These are phyloP conservation scores for Fusarium sp. DNA, from an alignment of 2,329 filamentous ascomycete species.

Conservation along the genomic window DNA sequence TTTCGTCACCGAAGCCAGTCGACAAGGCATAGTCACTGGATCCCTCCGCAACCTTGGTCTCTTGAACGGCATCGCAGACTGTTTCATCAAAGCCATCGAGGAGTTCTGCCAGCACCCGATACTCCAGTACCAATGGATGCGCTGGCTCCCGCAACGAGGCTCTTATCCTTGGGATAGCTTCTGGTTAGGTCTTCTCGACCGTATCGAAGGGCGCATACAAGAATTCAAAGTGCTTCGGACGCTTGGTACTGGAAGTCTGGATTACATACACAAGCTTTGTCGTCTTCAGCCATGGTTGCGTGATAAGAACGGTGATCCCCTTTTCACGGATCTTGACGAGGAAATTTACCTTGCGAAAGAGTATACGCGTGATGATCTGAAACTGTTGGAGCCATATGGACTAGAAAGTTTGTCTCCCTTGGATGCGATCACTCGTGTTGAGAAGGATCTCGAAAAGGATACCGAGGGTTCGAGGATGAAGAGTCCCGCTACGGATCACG, in stretches of 20 bases:
- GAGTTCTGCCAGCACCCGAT: slow-evolving; percentile 50
- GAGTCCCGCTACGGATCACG: background rate
- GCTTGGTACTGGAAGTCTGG: background rate
- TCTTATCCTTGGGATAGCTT: slow-evolving; percentile 39
- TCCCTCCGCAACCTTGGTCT: slow-evolving; percentile 53
- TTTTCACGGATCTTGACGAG: slow-evolving; percentile 23
- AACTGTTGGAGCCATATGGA: slow-evolving; percentile 8
- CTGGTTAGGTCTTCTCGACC: slow-evolving; percentile 40
- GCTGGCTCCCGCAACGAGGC: slow-evolving; percentile 51
- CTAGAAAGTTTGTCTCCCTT: background rate
- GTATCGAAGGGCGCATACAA: slow-evolving; percentile 35
- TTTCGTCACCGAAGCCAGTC: slow-evolving; percentile 57
- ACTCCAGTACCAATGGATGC: slow-evolving; percentile 56
- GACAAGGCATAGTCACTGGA: slow-evolving; percentile 52
- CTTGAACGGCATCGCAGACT: slow-evolving; percentile 47
- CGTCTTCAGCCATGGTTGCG: slow-evolving; percentile 8
- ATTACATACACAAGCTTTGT: slow-evolving; percentile 7
- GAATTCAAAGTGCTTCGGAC: slow-evolving; percentile 12
- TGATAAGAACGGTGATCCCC: slow-evolving; percentile 21
- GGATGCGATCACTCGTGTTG: slow-evolving; percentile 6
- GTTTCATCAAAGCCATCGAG: slow-evolving; percentile 51
- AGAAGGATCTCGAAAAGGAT: slow-evolving; percentile 1
- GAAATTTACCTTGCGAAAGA: slow-evolving; percentile 33
- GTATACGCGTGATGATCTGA: slow-evolving; percentile 12
- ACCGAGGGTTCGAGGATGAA: slow-evolving; percentile 21